Conservation (phyloP, 2,329 filamentous ascomycete species). For the Waltergamsia citrina region DNA sequence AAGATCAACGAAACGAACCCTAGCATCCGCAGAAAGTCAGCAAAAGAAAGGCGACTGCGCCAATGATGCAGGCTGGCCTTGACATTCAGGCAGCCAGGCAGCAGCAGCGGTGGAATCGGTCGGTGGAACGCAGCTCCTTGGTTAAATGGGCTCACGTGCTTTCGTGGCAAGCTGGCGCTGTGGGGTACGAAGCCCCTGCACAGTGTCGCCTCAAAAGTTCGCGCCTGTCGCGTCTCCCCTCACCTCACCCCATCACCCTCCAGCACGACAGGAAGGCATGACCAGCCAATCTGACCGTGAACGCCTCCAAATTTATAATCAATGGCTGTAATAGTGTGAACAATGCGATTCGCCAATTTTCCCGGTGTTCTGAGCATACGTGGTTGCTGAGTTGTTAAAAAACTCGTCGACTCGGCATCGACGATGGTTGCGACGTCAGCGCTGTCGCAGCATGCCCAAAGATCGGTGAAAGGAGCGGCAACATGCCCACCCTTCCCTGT, state of each 20-base stretch:
- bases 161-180: constrained; percentile 30
- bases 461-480: background rate
- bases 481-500: constrained; percentile 1
- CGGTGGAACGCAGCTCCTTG: background rate
- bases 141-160: constrained; percentile 27
- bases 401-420: background rate
- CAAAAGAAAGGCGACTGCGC: too few species aligned
- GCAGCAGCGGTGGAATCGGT: background rate
- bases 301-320: constrained; percentile 7
- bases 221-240: constrained; percentile 33
- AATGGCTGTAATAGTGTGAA: background rate
- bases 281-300: constrained; percentile 16
- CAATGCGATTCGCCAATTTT: constrained; percentile 11
- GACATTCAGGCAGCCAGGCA: constrained; percentile 4
- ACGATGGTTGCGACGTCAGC: constrained; percentile 1
- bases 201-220: constrained; percentile 23
- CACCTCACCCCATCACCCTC: constrained; percentile 28
- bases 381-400: constrained; percentile 1
- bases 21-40: too few species aligned
- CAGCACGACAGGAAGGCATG: constrained; percentile 10
- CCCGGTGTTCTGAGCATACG: constrained; percentile 7
- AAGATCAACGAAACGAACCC: too few species aligned
- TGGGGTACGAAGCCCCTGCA: constrained; percentile 7
- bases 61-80: background rate
- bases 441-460: background rate